Percentiles rank a stretch among this genome's conserved stretches.
Evolutionary conservation across 805 yeast genomes (phyloP).

Genomic region (Gaillardinia entomophila): DNA sequence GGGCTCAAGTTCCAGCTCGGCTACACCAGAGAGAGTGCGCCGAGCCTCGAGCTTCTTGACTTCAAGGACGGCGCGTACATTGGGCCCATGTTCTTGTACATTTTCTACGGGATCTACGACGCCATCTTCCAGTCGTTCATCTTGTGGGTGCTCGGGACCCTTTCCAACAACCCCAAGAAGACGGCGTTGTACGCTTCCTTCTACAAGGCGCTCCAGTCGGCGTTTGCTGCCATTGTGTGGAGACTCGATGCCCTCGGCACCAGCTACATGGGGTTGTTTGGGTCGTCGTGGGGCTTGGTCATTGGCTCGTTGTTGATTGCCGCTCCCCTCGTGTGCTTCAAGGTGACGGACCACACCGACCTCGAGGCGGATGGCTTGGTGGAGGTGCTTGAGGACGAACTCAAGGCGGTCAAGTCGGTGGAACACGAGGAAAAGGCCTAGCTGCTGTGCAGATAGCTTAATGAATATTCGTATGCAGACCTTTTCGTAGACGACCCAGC

Average conservation of each 20-base stretch:
- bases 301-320: slow-evolving; percentile 45
- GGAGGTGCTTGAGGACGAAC: slow-evolving; percentile 17
- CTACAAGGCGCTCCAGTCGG: slow-evolving; percentile 60
- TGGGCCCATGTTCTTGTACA: slow-evolving; percentile 58
- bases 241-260: slow-evolving; percentile 41
- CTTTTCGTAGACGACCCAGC: too few species aligned
- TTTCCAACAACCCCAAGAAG: slow-evolving; percentile 53
- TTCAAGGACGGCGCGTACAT: slow-evolving; percentile 42
- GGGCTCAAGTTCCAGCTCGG: slow-evolving; percentile 44
- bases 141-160: slow-evolving; percentile 55
- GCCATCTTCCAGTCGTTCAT: slow-evolving; percentile 55
- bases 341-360: slow-evolving; percentile 40
- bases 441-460: too few species aligned
- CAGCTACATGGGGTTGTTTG: slow-evolving; percentile 39
- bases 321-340: slow-evolving; percentile 39
- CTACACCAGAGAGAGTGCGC: slow-evolving; percentile 27
- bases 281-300: slow-evolving; percentile 47
- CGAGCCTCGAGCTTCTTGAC: slow-evolving; percentile 30
- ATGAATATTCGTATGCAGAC: too few species aligned
- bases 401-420: slow-evolving; percentile 17
- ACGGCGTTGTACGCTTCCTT: slow-evolving; percentile 54
- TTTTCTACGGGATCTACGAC: slow-evolving; percentile 56
- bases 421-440: not conserved
- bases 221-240: slow-evolving; percentile 61
- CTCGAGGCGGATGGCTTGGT: slow-evolving; percentile 25